Evolutionary conservation across 73 alveolate species (phyloP).

Genomic region (Tetrahymena thermophila): DNA sequence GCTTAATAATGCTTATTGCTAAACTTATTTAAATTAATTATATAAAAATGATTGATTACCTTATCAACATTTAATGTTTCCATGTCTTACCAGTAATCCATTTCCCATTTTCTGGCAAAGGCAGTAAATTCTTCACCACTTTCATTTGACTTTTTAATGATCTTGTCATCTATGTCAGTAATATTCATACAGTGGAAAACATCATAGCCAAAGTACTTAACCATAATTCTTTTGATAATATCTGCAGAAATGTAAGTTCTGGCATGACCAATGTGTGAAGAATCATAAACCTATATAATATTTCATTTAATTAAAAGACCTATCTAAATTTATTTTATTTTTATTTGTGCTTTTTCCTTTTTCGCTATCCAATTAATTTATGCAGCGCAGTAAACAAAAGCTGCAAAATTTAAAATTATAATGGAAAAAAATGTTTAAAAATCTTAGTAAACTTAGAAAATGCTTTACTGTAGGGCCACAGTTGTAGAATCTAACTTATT

Average conservation of each 20-base stretch:
- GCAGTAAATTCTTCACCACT: constrained; percentile 55
- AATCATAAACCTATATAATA: constrained; percentile 70
- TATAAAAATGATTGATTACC: background rate
- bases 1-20: background rate
- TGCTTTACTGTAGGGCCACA: constrained; percentile 42
- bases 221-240: constrained; percentile 81
- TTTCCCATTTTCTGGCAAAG: constrained; percentile 81
- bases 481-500: constrained; percentile 33
- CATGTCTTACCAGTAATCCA: constrained; percentile 94
- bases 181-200: constrained; percentile 93
- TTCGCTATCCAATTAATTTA: background rate
- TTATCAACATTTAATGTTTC: constrained; percentile 81
- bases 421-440: background rate
- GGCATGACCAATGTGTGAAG: constrained; percentile 99
- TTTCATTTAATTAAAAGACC: background rate
- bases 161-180: constrained; percentile 99
- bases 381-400: background rate
- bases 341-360: background rate
- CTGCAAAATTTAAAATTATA: background rate
- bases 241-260: constrained; percentile 95
- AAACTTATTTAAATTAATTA: background rate
- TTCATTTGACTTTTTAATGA: constrained; percentile 88
- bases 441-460: background rate
- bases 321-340: background rate
- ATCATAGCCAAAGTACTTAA: constrained; percentile 86